A percentile compares a stretch with the other conserved stretches of the same genome.
These are phyloP conservation scores for Spathaspora passalidarum DNA, from an alignment of 805 yeast genomes.

Conservation along the genomic window DNA sequence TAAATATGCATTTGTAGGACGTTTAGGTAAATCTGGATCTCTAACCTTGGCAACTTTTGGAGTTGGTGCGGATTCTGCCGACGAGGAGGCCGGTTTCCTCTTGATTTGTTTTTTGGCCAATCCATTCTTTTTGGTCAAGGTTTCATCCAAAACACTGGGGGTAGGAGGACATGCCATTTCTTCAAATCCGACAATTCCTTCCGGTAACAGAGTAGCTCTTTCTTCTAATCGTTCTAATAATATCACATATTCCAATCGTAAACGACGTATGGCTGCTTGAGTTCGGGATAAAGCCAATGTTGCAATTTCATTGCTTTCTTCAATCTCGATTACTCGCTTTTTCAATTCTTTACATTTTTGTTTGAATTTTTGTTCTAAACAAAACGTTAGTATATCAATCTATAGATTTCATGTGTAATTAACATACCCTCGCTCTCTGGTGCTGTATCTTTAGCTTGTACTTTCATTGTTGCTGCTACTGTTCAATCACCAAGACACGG, in stretches of 20 bases:
- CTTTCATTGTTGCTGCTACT: slow-evolving; percentile 6
- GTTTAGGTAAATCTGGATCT: slow-evolving; percentile 83
- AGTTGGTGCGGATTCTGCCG: background rate
- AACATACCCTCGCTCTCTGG: slow-evolving; percentile 43
- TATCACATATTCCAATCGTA: slow-evolving; percentile 79
- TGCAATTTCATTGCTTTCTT: slow-evolving; percentile 72
- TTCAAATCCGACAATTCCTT: slow-evolving; percentile 21
- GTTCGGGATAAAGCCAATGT: slow-evolving; percentile 76
- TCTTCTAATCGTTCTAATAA: slow-evolving; percentile 76
- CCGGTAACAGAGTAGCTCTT: slow-evolving; percentile 35
- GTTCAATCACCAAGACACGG: background rate
- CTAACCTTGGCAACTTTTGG: slow-evolving; percentile 40
- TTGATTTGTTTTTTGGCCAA: slow-evolving; percentile 9
- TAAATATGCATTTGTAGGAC: slow-evolving; percentile 88
- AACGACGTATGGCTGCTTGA: slow-evolving; percentile 68
- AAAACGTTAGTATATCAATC: slow-evolving; percentile 4
- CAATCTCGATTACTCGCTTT: slow-evolving; percentile 65
- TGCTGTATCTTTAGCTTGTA: slow-evolving; percentile 22
- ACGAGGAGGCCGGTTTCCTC: background rate
- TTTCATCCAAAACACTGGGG: slow-evolving; percentile 33
- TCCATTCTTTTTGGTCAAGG: slow-evolving; percentile 22
- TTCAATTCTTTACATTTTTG: slow-evolving; percentile 72
- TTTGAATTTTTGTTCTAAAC: slow-evolving; percentile 40
- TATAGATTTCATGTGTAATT: background rate
- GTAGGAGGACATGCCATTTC: slow-evolving; percentile 42